Percentiles rank a stretch among this genome's conserved stretches.
phyloP scores from a whole-genome alignment of 1,284 basidiomycete species.

The Malassezia dermatis region DNA sequence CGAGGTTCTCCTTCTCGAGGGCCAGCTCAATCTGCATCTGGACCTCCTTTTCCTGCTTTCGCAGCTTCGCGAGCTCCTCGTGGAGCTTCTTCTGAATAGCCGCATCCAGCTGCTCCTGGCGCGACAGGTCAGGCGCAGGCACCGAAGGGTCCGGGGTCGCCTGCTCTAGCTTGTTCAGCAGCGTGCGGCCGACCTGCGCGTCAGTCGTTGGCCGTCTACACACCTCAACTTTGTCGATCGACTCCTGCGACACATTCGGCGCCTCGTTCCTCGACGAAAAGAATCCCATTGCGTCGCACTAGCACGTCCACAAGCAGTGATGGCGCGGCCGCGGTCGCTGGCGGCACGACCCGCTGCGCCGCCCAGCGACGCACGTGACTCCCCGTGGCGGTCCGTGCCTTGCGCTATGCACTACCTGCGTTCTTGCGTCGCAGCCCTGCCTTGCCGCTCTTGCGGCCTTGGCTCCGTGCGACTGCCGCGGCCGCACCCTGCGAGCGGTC shows the following conservation, averaged over 20 bases:
- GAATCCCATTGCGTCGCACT: constrained; percentile 6
- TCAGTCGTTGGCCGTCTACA: not conserved
- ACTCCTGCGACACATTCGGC: not conserved
- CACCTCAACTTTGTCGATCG: constrained; percentile 11
- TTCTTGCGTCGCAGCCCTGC: not conserved
- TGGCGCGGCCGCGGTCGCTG: not conserved
- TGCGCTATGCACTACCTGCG: not conserved
- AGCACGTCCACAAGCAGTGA: not conserved
- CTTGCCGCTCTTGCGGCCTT: constrained; percentile 14
- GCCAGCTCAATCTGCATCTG: constrained; percentile 37
- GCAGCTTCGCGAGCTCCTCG: constrained; percentile 33
- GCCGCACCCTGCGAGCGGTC: not conserved
- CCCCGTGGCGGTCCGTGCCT: not conserved
- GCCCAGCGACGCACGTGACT: not conserved
- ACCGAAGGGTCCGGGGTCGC: constrained; percentile 20
- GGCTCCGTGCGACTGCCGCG: constrained; percentile 6
- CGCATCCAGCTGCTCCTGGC: constrained; percentile 33
- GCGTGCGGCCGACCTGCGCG: constrained; percentile 26
- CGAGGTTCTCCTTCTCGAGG: constrained; percentile 41
- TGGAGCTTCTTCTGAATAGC: constrained; percentile 37
- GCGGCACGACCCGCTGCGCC: not conserved
- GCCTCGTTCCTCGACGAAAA: constrained; percentile 6
- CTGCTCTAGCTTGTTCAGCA: constrained; percentile 28
- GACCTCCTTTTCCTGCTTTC: constrained; percentile 37
- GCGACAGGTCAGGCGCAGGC: constrained; percentile 20